Conservation (phyloP, 148 eudicot genomes). For the Suaeda aralocaspica region DNA sequence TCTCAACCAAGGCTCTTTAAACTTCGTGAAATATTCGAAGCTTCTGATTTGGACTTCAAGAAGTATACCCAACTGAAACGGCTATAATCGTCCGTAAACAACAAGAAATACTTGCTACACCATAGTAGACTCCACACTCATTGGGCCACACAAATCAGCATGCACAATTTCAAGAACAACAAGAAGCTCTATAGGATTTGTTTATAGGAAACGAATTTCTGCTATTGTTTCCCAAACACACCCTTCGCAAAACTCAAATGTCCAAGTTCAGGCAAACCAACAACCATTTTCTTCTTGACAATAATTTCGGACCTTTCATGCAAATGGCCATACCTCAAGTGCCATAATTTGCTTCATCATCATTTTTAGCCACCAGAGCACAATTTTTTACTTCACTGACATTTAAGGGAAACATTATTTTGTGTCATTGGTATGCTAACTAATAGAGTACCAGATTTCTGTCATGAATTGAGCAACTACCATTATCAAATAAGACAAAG, state of each 20-base stretch:
- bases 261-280: not conserved
- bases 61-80: not conserved
- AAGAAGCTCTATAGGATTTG: no score
- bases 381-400: not conserved
- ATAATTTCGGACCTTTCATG: conserved; percentile 15
- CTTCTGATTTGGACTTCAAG: not conserved
- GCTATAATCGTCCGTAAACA: not conserved
- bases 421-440: conserved; percentile 2
- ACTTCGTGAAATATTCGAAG: not conserved
- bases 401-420: no score
- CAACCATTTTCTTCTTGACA: not conserved
- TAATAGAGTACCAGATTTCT: not conserved
- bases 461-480: not conserved
- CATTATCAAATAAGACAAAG: conserved; percentile 14
- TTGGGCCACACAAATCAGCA: no score
- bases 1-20: not conserved
- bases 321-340: conserved; percentile 21
- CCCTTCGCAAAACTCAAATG: no score
- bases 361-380: not conserved
- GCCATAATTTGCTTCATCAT: no score
- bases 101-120: not conserved
- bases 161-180: no score
- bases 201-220: no score
- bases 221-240: no score
- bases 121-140: no score